A percentile compares a stretch with the other conserved stretches of the same genome.
Evolutionary conservation across 1,139 yeast species (phyloP).

Genomic region (Blastobotrys ciferrii): DNA sequence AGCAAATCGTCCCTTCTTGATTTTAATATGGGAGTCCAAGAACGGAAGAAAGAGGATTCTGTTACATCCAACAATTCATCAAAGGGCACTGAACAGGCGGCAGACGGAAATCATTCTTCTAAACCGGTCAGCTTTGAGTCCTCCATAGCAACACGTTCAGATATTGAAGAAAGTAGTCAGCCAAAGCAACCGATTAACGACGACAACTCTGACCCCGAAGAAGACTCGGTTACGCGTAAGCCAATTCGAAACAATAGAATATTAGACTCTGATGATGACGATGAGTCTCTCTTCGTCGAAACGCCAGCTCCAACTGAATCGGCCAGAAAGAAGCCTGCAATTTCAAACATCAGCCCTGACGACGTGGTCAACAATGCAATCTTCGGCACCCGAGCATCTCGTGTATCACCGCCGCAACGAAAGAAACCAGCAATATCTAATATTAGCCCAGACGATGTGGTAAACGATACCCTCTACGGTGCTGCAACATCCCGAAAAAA

Average conservation of each 20-base stretch:
- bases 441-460: neutral
- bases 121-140: too few relatives aligned
- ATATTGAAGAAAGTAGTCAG: too few relatives aligned
- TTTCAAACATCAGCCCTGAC: neutral
- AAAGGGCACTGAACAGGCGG: too few relatives aligned
- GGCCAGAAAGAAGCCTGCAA: neutral
- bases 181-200: neutral
- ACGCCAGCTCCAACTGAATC: neutral
- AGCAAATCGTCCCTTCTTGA: too few relatives aligned
- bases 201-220: neutral
- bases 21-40: too few relatives aligned
- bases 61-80: too few relatives aligned
- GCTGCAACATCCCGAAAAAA: conserved; percentile 2
- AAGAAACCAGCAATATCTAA: neutral
- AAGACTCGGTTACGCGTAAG: neutral
- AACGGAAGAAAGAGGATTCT: too few relatives aligned
- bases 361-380: neutral
- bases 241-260: neutral
- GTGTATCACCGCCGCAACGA: too few relatives aligned
- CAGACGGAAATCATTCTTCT: too few relatives aligned
- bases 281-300: neutral
- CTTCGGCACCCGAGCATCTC: too few relatives aligned
- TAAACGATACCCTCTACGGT: neutral
- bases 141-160: too few relatives aligned
- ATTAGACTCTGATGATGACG: conserved; percentile 5